Evolutionary conservation across 441 rosid genomes (phyloP).

Genomic region (Iberis amara): DNA sequence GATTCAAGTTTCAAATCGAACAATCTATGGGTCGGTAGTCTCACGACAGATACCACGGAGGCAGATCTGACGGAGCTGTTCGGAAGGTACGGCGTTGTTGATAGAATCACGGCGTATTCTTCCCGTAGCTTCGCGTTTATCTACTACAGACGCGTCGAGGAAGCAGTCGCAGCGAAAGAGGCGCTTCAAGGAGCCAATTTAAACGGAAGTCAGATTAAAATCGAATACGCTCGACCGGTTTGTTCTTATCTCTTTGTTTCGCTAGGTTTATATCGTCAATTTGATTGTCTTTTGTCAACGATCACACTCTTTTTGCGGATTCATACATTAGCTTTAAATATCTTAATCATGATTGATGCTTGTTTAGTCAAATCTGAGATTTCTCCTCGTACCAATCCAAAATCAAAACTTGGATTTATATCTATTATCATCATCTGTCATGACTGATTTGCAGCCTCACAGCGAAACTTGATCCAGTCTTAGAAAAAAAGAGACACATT

Average conservation of each 20-base stretch:
- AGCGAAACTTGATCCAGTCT: slow-evolving; percentile 2
- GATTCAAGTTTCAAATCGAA: slow-evolving; percentile 46
- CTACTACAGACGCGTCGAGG: slow-evolving; percentile 62
- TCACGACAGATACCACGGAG: slow-evolving; percentile 44
- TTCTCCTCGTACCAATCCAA: slow-evolving; percentile 15
- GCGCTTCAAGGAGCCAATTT: slow-evolving; percentile 49
- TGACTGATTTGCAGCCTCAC: no score
- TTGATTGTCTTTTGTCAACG: slow-evolving; percentile 3
- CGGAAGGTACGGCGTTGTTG: slow-evolving; percentile 50
- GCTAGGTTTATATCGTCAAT: slow-evolving; percentile 15
- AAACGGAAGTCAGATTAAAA: slow-evolving; percentile 49
- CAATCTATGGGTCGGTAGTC: slow-evolving; percentile 78
- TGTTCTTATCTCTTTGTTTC: slow-evolving; percentile 39
- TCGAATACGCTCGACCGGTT: slow-evolving; percentile 94
- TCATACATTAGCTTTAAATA: slow-evolving; percentile 3
- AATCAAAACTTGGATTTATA: slow-evolving; percentile 2
- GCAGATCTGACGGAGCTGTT: slow-evolving; percentile 52
- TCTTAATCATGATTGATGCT: slow-evolving; percentile 1
- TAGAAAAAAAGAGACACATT: no score
- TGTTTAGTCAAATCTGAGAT: slow-evolving; percentile 19
- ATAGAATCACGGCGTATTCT: slow-evolving; percentile 54
- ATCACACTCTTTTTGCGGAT: slow-evolving; percentile 7
- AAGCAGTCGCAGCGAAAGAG: slow-evolving; percentile 57
- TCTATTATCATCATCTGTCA: no score
- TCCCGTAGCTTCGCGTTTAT: slow-evolving; percentile 62